Evolutionary conservation across 2,329 filamentous ascomycete genomes (phyloP).

Genomic region (Sporothrix schenckii): DNA sequence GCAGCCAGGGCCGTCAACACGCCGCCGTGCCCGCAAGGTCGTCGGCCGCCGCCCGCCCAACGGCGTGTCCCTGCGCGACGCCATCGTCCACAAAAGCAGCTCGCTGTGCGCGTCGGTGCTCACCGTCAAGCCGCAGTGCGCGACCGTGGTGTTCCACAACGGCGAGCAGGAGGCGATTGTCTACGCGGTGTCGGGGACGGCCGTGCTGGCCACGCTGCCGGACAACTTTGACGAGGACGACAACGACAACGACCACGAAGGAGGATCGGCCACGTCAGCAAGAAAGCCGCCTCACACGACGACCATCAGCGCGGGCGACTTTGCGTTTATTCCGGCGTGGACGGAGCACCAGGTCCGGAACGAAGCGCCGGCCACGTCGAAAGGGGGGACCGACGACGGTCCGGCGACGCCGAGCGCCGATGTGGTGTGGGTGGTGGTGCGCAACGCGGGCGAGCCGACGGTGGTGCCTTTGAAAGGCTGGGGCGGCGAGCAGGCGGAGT

Average conservation of each 20-base stretch:
- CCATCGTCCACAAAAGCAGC: conserved; percentile 66
- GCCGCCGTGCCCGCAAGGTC: not conserved
- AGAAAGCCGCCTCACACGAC: conserved; percentile 54
- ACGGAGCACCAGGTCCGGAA: conserved; percentile 73
- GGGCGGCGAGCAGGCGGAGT: conserved; percentile 54
- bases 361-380: conserved; percentile 59
- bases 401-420: conserved; percentile 40
- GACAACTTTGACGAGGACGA: conserved; percentile 52
- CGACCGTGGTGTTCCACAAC: conserved; percentile 68
- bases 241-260: conserved; percentile 48
- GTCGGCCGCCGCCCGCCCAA: not conserved
- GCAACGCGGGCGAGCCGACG: conserved; percentile 62
- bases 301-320: conserved; percentile 65
- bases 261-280: conserved; percentile 45
- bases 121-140: conserved; percentile 63
- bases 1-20: not conserved
- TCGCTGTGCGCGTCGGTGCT: conserved; percentile 71
- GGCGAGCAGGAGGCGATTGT: conserved; percentile 72
- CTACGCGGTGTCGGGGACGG: conserved; percentile 64
- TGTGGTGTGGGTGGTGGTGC: conserved; percentile 67
- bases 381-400: not conserved
- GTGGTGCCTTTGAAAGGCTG: conserved; percentile 66
- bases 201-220: conserved; percentile 61
- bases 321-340: conserved; percentile 70
- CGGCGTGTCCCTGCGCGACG: conserved; percentile 45